These are phyloP conservation scores for Cyamopsis tetragonoloba DNA, from an alignment of 306 rosid genomes.

Conservation along the genomic window DNA sequence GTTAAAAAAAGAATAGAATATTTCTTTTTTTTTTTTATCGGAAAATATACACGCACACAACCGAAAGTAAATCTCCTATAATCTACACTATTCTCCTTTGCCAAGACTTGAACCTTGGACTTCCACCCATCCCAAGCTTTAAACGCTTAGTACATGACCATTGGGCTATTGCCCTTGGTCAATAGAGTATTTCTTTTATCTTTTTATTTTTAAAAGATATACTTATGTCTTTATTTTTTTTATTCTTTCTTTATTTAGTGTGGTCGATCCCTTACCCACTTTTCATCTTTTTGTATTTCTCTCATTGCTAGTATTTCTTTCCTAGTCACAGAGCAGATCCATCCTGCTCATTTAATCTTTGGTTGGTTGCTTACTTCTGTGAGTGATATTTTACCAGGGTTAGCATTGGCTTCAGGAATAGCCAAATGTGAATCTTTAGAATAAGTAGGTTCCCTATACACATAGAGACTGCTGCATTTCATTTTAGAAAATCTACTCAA, in stretches of 20 bases:
- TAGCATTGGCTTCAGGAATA: background rate
- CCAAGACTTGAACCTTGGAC: too few species aligned
- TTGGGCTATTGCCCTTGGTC: too few species aligned
- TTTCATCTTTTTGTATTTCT: background rate
- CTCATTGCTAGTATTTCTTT: background rate
- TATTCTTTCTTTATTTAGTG: background rate
- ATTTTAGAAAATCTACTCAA: background rate
- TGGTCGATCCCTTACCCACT: background rate
- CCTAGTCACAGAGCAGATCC: background rate
- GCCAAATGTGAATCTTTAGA: background rate
- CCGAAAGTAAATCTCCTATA: too few species aligned
- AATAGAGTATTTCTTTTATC: too few species aligned
- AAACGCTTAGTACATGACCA: too few species aligned
- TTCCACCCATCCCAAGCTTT: too few species aligned
- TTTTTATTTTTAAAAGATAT: background rate
- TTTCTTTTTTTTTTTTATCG: too few species aligned
- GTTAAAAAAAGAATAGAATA: too few species aligned
- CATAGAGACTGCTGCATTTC: background rate
- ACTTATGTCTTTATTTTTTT: background rate
- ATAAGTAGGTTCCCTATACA: background rate
- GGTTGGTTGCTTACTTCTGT: background rate
- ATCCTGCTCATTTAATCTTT: background rate
- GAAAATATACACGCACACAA: too few species aligned
- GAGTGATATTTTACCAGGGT: background rate
- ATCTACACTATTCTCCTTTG: too few species aligned